phyloP scores from a whole-genome alignment of 169 alveolate species.

The Besnoitia besnoiti region DNA sequence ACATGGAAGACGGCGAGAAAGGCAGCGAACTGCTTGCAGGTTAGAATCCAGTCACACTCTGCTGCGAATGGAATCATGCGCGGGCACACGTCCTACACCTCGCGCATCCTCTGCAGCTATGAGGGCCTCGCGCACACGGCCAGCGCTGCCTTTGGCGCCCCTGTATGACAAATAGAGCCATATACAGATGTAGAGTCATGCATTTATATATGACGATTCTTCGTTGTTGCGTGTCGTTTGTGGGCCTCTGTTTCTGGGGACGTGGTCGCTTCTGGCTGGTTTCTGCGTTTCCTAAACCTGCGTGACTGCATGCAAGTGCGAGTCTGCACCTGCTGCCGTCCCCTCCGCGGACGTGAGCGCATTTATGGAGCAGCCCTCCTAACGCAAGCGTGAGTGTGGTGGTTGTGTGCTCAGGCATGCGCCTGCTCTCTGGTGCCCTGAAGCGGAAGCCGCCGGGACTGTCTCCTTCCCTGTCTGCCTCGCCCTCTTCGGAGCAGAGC shows the following conservation, averaged over 20 bases:
- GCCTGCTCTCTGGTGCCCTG: slow-evolving; percentile 1
- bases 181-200: too few species aligned
- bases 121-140: too few species aligned
- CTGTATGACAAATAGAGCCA: too few species aligned
- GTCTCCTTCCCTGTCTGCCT: neutral
- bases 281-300: neutral
- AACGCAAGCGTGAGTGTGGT: neutral
- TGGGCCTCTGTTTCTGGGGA: neutral
- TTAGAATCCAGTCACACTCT: too few species aligned
- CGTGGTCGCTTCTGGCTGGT: neutral
- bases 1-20: neutral
- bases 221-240: neutral
- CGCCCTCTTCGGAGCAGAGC: neutral
- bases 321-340: too few species aligned
- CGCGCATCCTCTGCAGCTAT: too few species aligned
- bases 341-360: too few species aligned
- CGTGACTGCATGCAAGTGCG: too few species aligned
- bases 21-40: neutral
- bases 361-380: neutral
- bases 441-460: neutral
- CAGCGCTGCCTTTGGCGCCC: too few species aligned
- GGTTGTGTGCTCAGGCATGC: slow-evolving; percentile 1
- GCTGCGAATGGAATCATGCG: too few species aligned
- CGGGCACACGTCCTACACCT: too few species aligned
- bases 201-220: too few species aligned